Base-by-base conservation (phyloP, 176 grass and related monocot genomes). In the Ensete ventricosum region DNA sequence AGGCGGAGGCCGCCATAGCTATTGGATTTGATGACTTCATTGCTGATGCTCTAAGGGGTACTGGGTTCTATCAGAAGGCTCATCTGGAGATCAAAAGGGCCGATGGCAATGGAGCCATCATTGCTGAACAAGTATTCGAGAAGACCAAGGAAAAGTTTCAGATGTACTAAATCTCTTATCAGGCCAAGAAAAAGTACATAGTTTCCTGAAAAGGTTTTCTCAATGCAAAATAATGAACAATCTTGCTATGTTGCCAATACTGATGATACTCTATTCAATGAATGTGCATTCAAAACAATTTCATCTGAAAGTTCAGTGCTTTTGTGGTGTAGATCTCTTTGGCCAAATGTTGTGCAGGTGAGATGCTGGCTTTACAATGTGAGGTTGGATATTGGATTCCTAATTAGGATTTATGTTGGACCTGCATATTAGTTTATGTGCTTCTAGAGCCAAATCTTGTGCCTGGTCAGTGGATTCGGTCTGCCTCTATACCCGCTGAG, bases 11-110 rank as follows among this genome's bases (percentile, higher is more conserved):
- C 63, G 93, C 93, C 53, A 97, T 92, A 48, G 93, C 90, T 5
- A 92, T 97, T 74, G 93, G 93, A 54, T 97, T 97, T 13, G 93
- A 97, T 72, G 93, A 97, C 73, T 97, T 97, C 85, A 97, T 97
- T 67, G 93, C 93, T 75, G 90, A 97, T 85, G 93, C 93, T 68
- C 73, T 97, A 3, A 87, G 93, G 75, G 93, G 93, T 54, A 97
- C 93, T 27, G 87, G 75, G 53, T 84, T 75, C 80, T 97, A 97
- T 68, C 93, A 97, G 86, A 97, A 97, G 71, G 85, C 93, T 29
- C 86, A 87, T 72, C 60, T 97, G 74, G 93, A 97, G 83, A 97
- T 97, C 66, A 97, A 90, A 79, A 77, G 76, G 6, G 93, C 87
- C 0, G 90, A 90, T 84, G 93, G 93, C 25, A 97, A 90, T 26